Conservation (phyloP, 345 rosid genomes). For the Citrus reticulata region DNA sequence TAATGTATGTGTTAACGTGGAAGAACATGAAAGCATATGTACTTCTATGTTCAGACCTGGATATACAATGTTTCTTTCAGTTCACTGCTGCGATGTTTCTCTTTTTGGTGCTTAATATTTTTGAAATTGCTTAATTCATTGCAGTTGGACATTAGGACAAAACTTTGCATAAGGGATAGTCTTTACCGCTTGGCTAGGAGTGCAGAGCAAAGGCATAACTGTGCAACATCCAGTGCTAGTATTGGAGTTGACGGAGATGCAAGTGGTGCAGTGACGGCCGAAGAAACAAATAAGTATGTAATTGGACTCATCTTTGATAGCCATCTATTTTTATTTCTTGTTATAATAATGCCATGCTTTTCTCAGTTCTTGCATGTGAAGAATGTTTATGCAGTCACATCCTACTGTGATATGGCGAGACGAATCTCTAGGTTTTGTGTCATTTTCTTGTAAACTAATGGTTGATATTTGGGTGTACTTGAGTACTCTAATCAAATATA, state of each 20-base stretch:
- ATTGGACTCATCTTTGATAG: not conserved
- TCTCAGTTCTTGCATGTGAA: not conserved
- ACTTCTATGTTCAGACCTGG: no score
- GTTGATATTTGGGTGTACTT: not conserved
- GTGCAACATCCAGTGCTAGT: constrained; percentile 35
- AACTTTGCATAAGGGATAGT: constrained; percentile 90
- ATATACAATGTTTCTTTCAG: no score
- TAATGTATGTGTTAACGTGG: not conserved
- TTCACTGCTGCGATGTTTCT: not conserved
- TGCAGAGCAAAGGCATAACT: constrained; percentile 75
- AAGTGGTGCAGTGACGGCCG: constrained; percentile 33
- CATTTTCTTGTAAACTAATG: not conserved
- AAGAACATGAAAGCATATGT: not conserved
- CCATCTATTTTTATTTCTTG: not conserved
- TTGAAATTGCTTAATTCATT: constrained; percentile 14
- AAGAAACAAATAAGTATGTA: constrained; percentile 66
- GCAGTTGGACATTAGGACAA: constrained; percentile 89
- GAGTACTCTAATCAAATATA: not conserved
- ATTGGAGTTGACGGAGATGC: constrained; percentile 36
- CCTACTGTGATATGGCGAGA: not conserved
- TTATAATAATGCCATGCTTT: not conserved
- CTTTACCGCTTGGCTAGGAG: constrained; percentile 89
- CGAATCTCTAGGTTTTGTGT: not conserved
- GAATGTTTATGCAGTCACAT: not conserved
- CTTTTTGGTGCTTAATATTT: not conserved